phyloP scores from a whole-genome alignment of 148 eudicot species.

The Heliamphora exappendiculata region DNA sequence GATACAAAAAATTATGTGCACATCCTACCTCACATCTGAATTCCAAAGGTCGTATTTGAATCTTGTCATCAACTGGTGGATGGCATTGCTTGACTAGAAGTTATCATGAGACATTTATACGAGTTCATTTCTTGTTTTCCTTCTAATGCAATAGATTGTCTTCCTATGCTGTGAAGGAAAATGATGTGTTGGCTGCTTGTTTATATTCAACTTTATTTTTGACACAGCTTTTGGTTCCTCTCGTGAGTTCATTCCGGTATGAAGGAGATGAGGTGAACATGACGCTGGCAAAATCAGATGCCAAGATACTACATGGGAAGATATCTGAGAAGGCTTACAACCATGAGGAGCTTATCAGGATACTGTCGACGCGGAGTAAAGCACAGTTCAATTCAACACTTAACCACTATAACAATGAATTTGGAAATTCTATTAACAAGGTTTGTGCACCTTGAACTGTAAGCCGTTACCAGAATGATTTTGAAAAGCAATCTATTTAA shows the following conservation, averaged over 20 bases:
- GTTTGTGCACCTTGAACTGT: slow-evolving; percentile 18
- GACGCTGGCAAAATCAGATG: slow-evolving; percentile 70
- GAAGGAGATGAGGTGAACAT: slow-evolving; percentile 82
- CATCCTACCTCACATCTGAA: background rate
- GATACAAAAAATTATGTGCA: background rate
- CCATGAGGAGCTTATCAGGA: slow-evolving; percentile 77
- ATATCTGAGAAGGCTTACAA: slow-evolving; percentile 62
- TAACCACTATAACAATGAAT: slow-evolving; percentile 67
- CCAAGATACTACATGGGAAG: slow-evolving; percentile 72
- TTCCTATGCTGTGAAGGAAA: background rate
- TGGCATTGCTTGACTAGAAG: no score
- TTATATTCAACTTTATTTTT: background rate
- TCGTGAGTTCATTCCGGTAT: slow-evolving; percentile 67
- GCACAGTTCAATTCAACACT: slow-evolving; percentile 85
- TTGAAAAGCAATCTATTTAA: background rate
- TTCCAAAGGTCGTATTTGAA: background rate
- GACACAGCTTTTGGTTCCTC: slow-evolving; percentile 71
- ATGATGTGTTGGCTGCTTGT: background rate
- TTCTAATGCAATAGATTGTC: background rate
- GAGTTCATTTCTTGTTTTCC: background rate
- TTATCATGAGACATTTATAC: background rate
- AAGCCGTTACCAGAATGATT: background rate
- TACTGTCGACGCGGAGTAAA: slow-evolving; percentile 75
- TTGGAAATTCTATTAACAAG: slow-evolving; percentile 76
- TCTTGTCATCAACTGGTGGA: no score